Evolutionary conservation across 164 flowering plant genomes (phyloP), one percentile per base, ranked within the genome.

Genomic region (Nymphaea colorata): DNA sequence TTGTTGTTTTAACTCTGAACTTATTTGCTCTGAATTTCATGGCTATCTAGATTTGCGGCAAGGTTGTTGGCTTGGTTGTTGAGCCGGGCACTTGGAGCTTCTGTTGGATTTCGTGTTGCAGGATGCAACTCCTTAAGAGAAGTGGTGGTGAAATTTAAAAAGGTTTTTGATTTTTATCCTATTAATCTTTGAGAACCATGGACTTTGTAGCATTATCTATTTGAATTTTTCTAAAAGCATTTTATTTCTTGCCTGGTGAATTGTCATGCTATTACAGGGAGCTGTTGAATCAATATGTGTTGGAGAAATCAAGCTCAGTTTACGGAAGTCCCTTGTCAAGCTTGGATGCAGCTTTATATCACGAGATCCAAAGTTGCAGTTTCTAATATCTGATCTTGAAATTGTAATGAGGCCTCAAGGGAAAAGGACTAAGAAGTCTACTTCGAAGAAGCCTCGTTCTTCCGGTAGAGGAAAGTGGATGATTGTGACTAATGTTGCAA

Each of bases 121-220:
- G 99, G 99, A 68, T 92, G 96, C 93, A 95, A 91, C 79, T 90
- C 96, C 70, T 76, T 92, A 64, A 83, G 91, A 73, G 99, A 95
- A 71, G 83, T 95, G 53, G 82, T 82, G 69, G 86, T 95, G 82
- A 92, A 86, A 81, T 95, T 95, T 75, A 85, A 82, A 69, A 95
- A 95, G 97, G 98, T 91, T 73, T 45, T 65, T 66, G 41, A 71
- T 57, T 62, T 8, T 15, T 15, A 8, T 10, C 57, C 8, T 8
- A 51, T 51, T 51, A 51, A 15, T 18, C 64, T 14, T 43, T 68
- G 42, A 3, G 47, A 42, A 36, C 36, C 43, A 8, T 12, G 6
- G 43, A 42, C 16, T 36, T 15, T 51, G 57, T 51, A 51, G 8
- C 14, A 8, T 51, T 3, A 51, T 51, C 14, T 51, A 15, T 10